Evolutionary conservation across 2,329 filamentous ascomycete species (phyloP), one percentile per base, ranked within the genome.

Genomic region (Colletotrichum melonis): DNA sequence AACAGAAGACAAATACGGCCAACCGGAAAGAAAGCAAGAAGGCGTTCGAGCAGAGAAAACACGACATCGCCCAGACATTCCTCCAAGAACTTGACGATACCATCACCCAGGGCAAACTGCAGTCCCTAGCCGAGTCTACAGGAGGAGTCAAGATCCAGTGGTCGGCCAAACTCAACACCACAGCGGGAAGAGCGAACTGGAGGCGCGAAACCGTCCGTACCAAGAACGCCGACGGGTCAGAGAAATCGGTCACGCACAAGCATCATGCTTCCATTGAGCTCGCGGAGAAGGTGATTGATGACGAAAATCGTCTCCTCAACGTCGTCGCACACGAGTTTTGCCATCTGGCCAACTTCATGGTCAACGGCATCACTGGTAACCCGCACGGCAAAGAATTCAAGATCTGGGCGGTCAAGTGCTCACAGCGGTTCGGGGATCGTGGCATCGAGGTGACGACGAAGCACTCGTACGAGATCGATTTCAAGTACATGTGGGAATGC

Each of bases 251-350:
- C 19, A 80, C 77, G 14, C 80, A 87, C 76, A 83, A 84, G 22
- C 88, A 89, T 76, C 91, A 96, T 80, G 95, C 94, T 11, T 91
- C 88, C 19, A 98, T 98, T 78, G 95, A 98, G 80, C 90, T 98
- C 2, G 94, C 95, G 0, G 91, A 94, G 67, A 97, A 97, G 81
- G 92, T 98, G 59, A 95, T 98, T 74, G 91, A 95, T 79, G 89
- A 92, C 78, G 90, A 94, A 76, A 83, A 93, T 71, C 91, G 94
- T 3, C 88, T 98, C 1, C 88, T 97, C 75, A 98, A 98, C 81
- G 95, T 97, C 0, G 84, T 98, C n/a, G 95, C 96, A 0, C 97
- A 99, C 81, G 97, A 99, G 78, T 98, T 97, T 85, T 98, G 97
- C 81, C 97, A 99, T 80, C 85, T 98, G 1, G 92, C 94, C 56